phyloP scores from a whole-genome alignment of 2,329 filamentous ascomycete genomes.

The Myriosclerotinia scirpicola region DNA sequence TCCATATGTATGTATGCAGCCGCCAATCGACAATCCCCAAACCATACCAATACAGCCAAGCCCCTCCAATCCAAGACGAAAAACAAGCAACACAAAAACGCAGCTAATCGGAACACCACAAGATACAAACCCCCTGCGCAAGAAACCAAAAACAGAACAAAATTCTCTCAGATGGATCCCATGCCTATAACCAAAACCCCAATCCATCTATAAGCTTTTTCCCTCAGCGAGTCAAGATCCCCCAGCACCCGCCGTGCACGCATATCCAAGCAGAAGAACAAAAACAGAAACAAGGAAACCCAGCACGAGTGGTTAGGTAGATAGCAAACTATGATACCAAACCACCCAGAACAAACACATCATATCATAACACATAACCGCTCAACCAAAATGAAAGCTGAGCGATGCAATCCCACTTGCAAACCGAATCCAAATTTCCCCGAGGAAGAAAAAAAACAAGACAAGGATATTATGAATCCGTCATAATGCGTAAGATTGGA shows the following conservation, averaged over 20 bases:
- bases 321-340: slow-evolving; percentile 16
- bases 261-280: neutral
- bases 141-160: neutral
- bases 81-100: neutral
- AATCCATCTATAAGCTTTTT: slow-evolving; percentile 17
- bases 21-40: slow-evolving; percentile 6
- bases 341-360: slow-evolving; percentile 13
- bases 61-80: neutral
- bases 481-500: slow-evolving; percentile 19
- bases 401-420: slow-evolving; percentile 9
- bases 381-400: neutral
- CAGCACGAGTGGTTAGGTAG: neutral
- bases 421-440: neutral
- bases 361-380: slow-evolving; percentile 17
- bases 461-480: neutral
- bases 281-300: neutral
- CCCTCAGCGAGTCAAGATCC: neutral
- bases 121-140: neutral
- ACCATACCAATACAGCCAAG: slow-evolving; percentile 11
- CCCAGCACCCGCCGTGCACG: slow-evolving; percentile 4
- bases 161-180: neutral
- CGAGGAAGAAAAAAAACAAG: neutral
- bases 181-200: neutral
- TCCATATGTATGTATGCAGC: slow-evolving; percentile 13
- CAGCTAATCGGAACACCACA: slow-evolving; percentile 4